phyloP scores from a whole-genome alignment of 2,329 filamentous ascomycete species.

The Monosporascus sp. region DNA sequence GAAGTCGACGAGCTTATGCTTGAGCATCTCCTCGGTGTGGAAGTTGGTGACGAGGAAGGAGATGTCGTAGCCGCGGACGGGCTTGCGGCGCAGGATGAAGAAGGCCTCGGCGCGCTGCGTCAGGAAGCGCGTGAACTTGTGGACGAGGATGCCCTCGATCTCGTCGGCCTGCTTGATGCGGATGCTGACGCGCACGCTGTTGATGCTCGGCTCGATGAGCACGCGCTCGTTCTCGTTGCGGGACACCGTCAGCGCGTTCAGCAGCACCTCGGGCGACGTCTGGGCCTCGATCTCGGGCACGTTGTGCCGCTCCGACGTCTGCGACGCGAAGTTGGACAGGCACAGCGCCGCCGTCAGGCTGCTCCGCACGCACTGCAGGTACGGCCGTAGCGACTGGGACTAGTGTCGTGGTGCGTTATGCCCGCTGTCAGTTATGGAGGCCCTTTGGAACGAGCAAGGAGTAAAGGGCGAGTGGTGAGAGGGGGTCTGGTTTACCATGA shows the following conservation, averaged over 20 bases:
- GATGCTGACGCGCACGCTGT: conserved; percentile 95
- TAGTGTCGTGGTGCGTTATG: conserved; percentile 21
- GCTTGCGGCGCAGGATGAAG: conserved; percentile 92
- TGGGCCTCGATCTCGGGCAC: conserved; percentile 94
- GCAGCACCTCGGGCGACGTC: conserved; percentile 85
- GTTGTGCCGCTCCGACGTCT: conserved; percentile 94
- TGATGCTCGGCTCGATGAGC: conserved; percentile 92
- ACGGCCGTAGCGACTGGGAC: conserved; percentile 96
- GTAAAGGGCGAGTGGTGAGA: neutral
- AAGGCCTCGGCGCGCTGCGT: conserved; percentile 95
- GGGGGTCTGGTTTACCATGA: conserved; percentile 15
- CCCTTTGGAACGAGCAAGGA: neutral
- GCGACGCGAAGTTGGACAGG: conserved; percentile 94
- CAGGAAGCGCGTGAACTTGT: conserved; percentile 97
- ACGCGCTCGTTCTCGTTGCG: conserved; percentile 97
- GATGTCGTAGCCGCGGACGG: conserved; percentile 97
- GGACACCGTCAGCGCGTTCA: conserved; percentile 85
- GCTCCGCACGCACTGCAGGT: conserved; percentile 92
- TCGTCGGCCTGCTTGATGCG: conserved; percentile 99
- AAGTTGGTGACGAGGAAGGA: conserved; percentile 98
- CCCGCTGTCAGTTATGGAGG: conserved; percentile 15
- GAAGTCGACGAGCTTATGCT: conserved; percentile 98
- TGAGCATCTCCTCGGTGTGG: conserved; percentile 97
- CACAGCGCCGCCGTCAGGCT: conserved; percentile 91
- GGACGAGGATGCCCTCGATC: conserved; percentile 95